Percentiles rank a stretch among this genome's conserved stretches.
Evolutionary conservation across 257 asterid species (phyloP).

Genomic region (Thymus mandschuricus): DNA sequence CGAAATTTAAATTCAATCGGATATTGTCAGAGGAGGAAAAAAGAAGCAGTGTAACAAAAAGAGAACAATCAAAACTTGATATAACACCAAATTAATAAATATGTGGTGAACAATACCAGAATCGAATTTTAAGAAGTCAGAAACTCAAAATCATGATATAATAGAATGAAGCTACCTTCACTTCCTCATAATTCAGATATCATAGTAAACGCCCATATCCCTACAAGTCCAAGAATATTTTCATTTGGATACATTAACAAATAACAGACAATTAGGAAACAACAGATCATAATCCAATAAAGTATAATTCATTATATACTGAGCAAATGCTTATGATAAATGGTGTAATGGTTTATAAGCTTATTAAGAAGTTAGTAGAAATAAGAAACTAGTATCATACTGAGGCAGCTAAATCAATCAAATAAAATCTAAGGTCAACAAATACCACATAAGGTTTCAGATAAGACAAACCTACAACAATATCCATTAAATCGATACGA

Average conservation of each 20-base stretch:
- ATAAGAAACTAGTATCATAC: conserved; percentile 12
- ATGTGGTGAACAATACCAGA: neutral
- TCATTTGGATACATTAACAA: conserved; percentile 60
- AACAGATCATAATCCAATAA: conserved; percentile 6
- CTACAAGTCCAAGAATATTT: conserved; percentile 68
- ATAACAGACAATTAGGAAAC: conserved; percentile 41
- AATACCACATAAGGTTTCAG: neutral
- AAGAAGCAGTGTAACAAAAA: neutral
- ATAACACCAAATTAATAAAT: neutral
- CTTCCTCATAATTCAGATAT: conserved; percentile 74
- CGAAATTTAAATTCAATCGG: neutral
- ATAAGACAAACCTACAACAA: conserved; percentile 24
- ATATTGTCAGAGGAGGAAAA: neutral
- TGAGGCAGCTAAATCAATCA: conserved; percentile 22
- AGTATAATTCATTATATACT: neutral
- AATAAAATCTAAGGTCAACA: conserved; percentile 27
- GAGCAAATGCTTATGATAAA: neutral
- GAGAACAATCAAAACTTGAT: neutral
- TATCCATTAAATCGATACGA: conserved; percentile 33
- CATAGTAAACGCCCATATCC: conserved; percentile 65
- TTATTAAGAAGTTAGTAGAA: neutral
- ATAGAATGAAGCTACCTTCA: conserved; percentile 62
- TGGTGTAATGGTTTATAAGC: neutral
- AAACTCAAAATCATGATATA: conserved; percentile 14
- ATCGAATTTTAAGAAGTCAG: conserved; percentile 7